phyloP scores from a whole-genome alignment of 768 basidiomycete species.

The Sporobolomyces pararoseus region DNA sequence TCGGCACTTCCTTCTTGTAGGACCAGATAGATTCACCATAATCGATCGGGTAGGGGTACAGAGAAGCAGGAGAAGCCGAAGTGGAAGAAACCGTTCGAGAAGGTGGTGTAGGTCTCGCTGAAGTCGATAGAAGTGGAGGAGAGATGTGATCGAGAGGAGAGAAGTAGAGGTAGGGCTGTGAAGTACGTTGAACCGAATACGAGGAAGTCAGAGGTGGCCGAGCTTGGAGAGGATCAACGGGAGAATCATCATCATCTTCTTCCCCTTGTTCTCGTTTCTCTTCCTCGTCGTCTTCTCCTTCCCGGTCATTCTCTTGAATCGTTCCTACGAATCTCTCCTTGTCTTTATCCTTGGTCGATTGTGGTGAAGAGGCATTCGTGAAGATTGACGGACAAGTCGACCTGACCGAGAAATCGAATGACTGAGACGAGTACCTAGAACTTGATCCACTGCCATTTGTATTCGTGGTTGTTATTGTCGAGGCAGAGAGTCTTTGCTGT shows the following conservation, averaged over 20 bases:
- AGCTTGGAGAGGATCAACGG: neutral
- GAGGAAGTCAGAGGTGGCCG: too few species aligned
- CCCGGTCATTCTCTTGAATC: neutral
- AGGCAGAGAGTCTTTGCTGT: neutral
- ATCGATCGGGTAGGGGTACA: slow-evolving; percentile 8
- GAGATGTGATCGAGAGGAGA: slow-evolving; percentile 11
- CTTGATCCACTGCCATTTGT: neutral
- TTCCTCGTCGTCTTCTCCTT: neutral
- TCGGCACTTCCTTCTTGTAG: neutral
- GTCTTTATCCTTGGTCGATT: neutral
- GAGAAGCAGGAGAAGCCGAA: neutral
- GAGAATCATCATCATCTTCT: slow-evolving; percentile 9
- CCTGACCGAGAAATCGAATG: neutral
- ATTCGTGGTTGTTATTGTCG: neutral
- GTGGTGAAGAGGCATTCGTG: neutral
- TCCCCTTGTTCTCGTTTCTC: neutral
- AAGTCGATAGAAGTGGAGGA: neutral
- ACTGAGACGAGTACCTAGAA: neutral
- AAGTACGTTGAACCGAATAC: too few species aligned
- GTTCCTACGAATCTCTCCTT: neutral
- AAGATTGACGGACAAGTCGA: neutral
- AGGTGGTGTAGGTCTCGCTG: neutral
- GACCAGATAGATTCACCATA: slow-evolving; percentile 6
- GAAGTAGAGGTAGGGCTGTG: slow-evolving; percentile 9
- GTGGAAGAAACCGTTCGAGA: neutral